Base-by-base conservation (phyloP, 2,329 filamentous ascomycete species). In the Nigrospora sphaerica region DNA sequence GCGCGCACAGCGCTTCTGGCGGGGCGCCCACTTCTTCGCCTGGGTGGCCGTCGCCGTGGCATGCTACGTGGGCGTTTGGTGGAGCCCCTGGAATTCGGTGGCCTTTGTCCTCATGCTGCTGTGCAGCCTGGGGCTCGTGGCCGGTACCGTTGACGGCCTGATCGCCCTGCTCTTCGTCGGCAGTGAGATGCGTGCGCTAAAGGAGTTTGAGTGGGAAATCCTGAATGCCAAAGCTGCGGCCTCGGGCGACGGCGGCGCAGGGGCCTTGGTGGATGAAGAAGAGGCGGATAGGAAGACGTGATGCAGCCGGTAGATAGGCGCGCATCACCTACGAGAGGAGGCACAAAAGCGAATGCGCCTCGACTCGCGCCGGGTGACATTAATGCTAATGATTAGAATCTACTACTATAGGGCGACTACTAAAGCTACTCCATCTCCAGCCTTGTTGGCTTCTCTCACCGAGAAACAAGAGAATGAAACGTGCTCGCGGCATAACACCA, bases 141-240 rank as follows among this genome's bases (percentile, higher is more conserved):
- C 83, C 4, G 92, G 92, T 0, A 78, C 89, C 3, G 63, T 96
- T 17, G 88, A 96, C 60, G 91, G 92, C 0, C 67, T 97, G 36
- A 87, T 97, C 62, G 86, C 90, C 0, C 77, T 93, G 0, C 65
- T 97, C 42, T 98, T 98, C 63, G 85, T 95, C 48, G 83, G 85
- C 12, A 83, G 82, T 50, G 93, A 98, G 69, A 67, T 96, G 49
- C 77, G 89, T 48, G 84, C 86, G 4, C 69, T 98, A 46, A 84
- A 81, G 57, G 93, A 98, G 70, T 97, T 97, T 67, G 82, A 93
- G 62, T 96, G 89, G 86, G 93, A 98, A 66, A 83, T 97, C 23
- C 71, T 71, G 43, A 91, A 86, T 61, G 84, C 85, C 12, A 82
- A 69, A 52, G 67, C 69, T 0, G 58, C 65, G 5, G 66, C 67